Conservation (phyloP, 106 monocot genomes). For the Dioscorea alata region DNA sequence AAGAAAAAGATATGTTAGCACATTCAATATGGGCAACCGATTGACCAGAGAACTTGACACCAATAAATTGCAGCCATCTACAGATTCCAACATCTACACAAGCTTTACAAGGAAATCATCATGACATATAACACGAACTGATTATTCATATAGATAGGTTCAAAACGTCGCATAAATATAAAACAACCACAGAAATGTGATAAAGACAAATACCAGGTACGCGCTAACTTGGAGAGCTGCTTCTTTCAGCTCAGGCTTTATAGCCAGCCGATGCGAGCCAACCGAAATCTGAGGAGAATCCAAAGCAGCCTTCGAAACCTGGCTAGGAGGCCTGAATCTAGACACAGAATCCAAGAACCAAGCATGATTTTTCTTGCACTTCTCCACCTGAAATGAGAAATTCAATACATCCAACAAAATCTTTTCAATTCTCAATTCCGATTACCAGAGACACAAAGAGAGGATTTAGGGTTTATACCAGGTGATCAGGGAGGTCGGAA, state of each 20-base stretch:
- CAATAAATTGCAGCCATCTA: too few relatives aligned
- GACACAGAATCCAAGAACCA: constrained; percentile 68
- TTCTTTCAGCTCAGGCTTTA: constrained; percentile 58
- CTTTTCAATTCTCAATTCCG: not conserved
- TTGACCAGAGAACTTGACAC: too few relatives aligned
- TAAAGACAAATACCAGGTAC: constrained; percentile 40
- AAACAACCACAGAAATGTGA: too few relatives aligned
- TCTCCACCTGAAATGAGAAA: constrained; percentile 42
- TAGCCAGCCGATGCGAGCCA: constrained; percentile 31
- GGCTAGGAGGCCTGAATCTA: constrained; percentile 53
- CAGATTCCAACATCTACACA: too few relatives aligned
- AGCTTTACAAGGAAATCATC: too few relatives aligned
- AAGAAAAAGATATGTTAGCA: too few relatives aligned
- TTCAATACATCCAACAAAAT: not conserved
- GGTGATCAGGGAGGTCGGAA: constrained; percentile 30
- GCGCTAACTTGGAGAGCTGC: constrained; percentile 53
- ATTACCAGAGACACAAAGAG: not conserved
- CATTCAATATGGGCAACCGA: too few relatives aligned
- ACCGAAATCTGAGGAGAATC: constrained; percentile 45
- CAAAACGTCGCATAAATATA: too few relatives aligned
- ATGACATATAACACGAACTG: too few relatives aligned
- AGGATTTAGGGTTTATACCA: constrained; percentile 18
- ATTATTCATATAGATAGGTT: too few relatives aligned
- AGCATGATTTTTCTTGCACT: constrained; percentile 46
- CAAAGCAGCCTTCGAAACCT: constrained; percentile 49